Base-by-base conservation (phyloP, 768 basidiomycete genomes). In the Termitomyces sp. region DNA sequence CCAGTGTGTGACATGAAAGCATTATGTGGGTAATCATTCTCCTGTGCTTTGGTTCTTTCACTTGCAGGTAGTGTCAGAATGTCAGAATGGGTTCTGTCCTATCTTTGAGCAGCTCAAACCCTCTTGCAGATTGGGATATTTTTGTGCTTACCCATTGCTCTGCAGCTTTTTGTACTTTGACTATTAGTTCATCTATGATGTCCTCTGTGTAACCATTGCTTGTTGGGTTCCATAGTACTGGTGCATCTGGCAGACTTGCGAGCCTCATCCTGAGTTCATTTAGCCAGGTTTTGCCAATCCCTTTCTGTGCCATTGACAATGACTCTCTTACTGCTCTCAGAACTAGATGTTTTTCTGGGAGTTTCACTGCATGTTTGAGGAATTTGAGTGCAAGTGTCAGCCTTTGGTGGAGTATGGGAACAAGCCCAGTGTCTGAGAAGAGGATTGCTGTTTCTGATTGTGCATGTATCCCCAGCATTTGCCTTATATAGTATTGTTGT, bases 361-460 rank as follows among this genome's bases (percentile, higher is more conserved):
- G 33, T 4, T 29, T 18, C 11, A 36, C 10, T 11, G 43, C 15
- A 22, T 36, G 13, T 7, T 7, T 3, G 3, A 52, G 35, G 33
- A 20, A 44, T 16, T 25, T 25, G n/a, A 52, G 29, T 2, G 50
- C 50, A 23, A 52, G 31, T 1, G 44, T 22, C 16, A 31, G 3
- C 9, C 51, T 10, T 7, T 42, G 32, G n/a, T 52, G 23, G 7
- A 32, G 15, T 3, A 52, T 52, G 2, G 42, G 51, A 29, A 52
- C n/a, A 31, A 52, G 15, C 5, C 51, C 51, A 32, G 51, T 52
- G 15, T 52, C 51, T 4, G 51, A 52, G 42, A 43, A 52, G 5
- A 52, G 42, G 1, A 43, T 15, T 5, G 43, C 32, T 1, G 12
- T 3, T 29, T 36, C 33, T 15, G 51, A 52, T 3, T 42, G 11